These are phyloP conservation scores for Gynostemma pentaphyllum DNA, from an alignment of 306 rosid species.

Conservation along the genomic window DNA sequence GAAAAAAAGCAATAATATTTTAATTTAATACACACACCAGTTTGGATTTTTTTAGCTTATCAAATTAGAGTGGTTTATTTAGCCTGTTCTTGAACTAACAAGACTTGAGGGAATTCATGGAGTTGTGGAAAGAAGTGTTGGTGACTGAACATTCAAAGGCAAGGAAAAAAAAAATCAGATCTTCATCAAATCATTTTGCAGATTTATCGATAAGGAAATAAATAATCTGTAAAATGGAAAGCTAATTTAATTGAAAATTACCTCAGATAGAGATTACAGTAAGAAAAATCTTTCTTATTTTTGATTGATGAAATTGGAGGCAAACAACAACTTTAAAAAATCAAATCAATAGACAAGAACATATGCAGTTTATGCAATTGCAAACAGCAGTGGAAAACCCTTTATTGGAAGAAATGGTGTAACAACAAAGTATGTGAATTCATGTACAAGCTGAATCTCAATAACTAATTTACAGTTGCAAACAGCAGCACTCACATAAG, in stretches of 20 bases:
- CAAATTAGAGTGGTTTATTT: neutral
- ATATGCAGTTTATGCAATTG: neutral
- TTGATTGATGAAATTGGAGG: conserved; percentile 3
- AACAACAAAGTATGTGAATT: neutral
- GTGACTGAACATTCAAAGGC: neutral
- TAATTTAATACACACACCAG: neutral
- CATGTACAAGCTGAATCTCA: conserved; percentile 11
- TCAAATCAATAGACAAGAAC: neutral
- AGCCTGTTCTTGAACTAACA: neutral
- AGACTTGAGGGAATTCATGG: too few species aligned
- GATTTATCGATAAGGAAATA: neutral
- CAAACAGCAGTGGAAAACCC: neutral
- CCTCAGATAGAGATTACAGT: neutral
- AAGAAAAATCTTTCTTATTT: neutral
- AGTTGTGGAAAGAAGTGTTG: too few species aligned
- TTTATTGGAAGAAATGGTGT: conserved; percentile 7
- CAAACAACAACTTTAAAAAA: neutral
- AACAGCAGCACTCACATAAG: conserved; percentile 3
- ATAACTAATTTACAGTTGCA: conserved; percentile 12
- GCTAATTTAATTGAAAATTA: neutral
- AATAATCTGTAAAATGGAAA: neutral
- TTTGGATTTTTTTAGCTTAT: neutral
- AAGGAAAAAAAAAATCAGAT: neutral
- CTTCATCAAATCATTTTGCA: neutral
- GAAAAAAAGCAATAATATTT: neutral